Percentiles rank a stretch among this genome's conserved stretches.
Evolutionary conservation across 73 alveolate species (phyloP).

Genomic region (Stentor coeruleus): DNA sequence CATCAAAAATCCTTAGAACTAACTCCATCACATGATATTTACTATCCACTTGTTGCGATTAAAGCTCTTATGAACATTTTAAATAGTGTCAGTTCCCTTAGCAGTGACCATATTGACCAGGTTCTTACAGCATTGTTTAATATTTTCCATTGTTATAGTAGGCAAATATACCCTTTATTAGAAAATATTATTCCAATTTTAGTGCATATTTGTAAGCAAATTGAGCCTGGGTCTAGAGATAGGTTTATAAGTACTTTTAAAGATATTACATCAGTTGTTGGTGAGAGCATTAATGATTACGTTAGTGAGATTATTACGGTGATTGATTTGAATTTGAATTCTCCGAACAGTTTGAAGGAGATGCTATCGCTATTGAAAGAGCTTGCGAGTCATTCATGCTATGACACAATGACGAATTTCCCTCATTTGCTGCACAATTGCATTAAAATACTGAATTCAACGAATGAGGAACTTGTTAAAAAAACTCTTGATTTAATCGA

Average conservation of each 20-base stretch:
- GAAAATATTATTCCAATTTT: slow-evolving; percentile 11
- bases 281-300: slow-evolving; percentile 27
- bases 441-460: slow-evolving; percentile 19
- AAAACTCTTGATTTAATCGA: slow-evolving; percentile 35
- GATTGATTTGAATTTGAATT: slow-evolving; percentile 29
- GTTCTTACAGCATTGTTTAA: slow-evolving; percentile 30
- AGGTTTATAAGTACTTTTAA: slow-evolving; percentile 23
- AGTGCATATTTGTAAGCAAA: slow-evolving; percentile 6
- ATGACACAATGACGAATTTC: slow-evolving; percentile 28
- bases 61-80: slow-evolving; percentile 5
- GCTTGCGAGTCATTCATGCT: slow-evolving; percentile 19
- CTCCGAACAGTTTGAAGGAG: slow-evolving; percentile 14
- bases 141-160: slow-evolving; percentile 30
- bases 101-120: slow-evolving; percentile 10
- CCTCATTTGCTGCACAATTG: slow-evolving; percentile 15
- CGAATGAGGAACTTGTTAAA: slow-evolving; percentile 7
- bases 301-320: slow-evolving; percentile 26
- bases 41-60: slow-evolving; percentile 10
- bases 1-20: slow-evolving; percentile 27
- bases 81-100: slow-evolving; percentile 2
- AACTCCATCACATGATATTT: slow-evolving; percentile 26
- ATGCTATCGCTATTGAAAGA: slow-evolving; percentile 5
- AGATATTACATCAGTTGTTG: slow-evolving; percentile 37
- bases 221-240: slow-evolving; percentile 35
- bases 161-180: slow-evolving; percentile 13